Base-by-base conservation (phyloP, 768 basidiomycete genomes). In the Leccinum rimulosum region DNA sequence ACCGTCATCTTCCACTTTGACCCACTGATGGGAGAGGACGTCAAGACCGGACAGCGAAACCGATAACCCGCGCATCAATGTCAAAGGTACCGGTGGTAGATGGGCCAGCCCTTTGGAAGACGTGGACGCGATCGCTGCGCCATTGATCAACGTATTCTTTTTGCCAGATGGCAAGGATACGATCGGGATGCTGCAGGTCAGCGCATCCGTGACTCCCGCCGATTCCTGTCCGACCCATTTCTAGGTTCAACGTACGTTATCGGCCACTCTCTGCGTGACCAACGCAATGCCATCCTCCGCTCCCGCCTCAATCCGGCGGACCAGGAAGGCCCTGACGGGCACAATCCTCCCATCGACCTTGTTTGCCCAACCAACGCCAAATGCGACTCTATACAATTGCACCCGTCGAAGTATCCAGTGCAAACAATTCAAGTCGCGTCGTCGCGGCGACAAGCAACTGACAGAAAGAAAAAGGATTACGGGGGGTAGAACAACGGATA, bases 1-100 rank as follows among this genome's bases (percentile, higher is more conserved):
- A 91, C 89, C 0, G 88, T 91, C 2, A 55, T 89, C 11, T 92
- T 89, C 76, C 88, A 91, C 54, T 74, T 94, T 33, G 81, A 93
- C 61, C 87, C 89, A 1, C 65, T 91, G n/a, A 93, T 87, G 0
- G 91, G 91, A n/a, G 78, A 80, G n/a, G 85, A 89, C 55, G 71
- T 73, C 6, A 66, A 66, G 53, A 74, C 68, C 12, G 55, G 52
- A 30, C 2, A 28, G 11, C 15, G 56, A 59, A 25, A 15, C 48
- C 6, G 19, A 49, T 6, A 45, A 45, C n/a, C 30, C 33, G 11
- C 52, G 3, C 9, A 4, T 50, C 31, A 51, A 61, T 35, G 47
- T 61, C 11, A 62, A 55, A 33, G 45, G 27, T 33, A 35, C 33
- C 4, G 53, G 54, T 52, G 58, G 57, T 1, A 67, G 58, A 57